Evolutionary conservation across 1,284 basidiomycete genomes (phyloP), one percentile per base, ranked within the genome.

Genomic region (Fomitopsis betulina): DNA sequence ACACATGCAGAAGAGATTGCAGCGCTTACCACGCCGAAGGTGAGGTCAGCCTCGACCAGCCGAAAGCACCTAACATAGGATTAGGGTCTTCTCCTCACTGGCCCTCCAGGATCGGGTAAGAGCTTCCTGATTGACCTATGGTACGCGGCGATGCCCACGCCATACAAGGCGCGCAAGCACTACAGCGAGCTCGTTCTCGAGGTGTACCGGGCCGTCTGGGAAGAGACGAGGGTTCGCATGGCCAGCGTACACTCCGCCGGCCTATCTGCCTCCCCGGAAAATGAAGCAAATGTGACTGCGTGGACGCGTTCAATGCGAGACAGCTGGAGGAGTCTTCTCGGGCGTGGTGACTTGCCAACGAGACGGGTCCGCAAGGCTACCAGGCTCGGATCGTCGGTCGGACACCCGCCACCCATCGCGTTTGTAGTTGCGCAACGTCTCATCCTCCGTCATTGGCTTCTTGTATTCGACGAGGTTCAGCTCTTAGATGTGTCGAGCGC

Each of bases 71-170:
- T 54, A 37, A 54, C 57, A 42, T 50, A 55, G 23, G 54, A 25
- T 38, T 62, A 88, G 89, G 89, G 89, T 15, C 82, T 92, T 61
- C 77, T 93, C 3, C 73, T 93, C 10, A 85, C 88, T 58, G 89
- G 90, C 5, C 87, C 90, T 15, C 89, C 91, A 0, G 89, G 91
- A 15, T 87, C 84, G 1, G 91, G 90, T 42, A 93, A 93, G 70
- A 84, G 82, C 43, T 80, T 91, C 62, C 72, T 90, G 15, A 78
- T 89, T 54, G 83, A 89, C 64, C 75, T 89, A 27, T 88, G 88
- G 77, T 86, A 81, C 68, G 74, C 81, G 38, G 74, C 80, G 6
- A 66, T 89, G 0, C 84, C 84, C 0, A 83, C 83, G 0, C 76
- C 74, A 1, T 79, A 79, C 72, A 89, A 90, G 69, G 75, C 79